Percentiles rank a stretch among this genome's conserved stretches.
Conservation (phyloP, 208 protist species). For the Plasmodiophora brassicae region DNA sequence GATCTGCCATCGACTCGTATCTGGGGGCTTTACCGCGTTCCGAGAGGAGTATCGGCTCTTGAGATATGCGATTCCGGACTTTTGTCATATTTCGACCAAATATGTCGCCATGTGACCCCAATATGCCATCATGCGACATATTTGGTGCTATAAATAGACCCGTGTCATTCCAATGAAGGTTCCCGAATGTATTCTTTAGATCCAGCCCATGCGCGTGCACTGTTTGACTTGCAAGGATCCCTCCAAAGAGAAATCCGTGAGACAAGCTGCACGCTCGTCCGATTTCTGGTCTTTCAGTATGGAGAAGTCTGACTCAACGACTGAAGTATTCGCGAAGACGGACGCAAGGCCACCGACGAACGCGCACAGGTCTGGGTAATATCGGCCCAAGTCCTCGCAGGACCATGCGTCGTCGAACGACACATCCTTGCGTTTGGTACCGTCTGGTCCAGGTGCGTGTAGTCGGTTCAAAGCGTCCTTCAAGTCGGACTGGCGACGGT, state of each 20-base stretch:
- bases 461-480: not conserved
- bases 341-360: not conserved
- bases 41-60: too few relatives aligned
- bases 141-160: too few relatives aligned
- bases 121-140: too few relatives aligned
- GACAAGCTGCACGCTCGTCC: not conserved
- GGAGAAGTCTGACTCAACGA: conserved; percentile 6
- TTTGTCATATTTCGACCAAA: too few relatives aligned
- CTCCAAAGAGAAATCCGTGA: conserved; percentile 21
- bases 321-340: not conserved
- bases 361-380: not conserved
- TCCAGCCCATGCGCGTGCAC: too few relatives aligned
- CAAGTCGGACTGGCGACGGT: not conserved
- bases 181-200: too few relatives aligned
- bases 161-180: too few relatives aligned
- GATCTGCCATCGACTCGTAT: too few relatives aligned
- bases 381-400: not conserved
- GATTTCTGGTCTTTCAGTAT: not conserved
- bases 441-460: not conserved
- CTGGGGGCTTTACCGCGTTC: too few relatives aligned
- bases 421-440: too few relatives aligned
- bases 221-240: conserved; percentile 3
- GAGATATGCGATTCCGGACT: too few relatives aligned
- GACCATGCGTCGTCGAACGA: not conserved
- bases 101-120: too few relatives aligned